Evolutionary conservation across 495 filamentous ascomycete species (phyloP).

Genomic region (Annulohypoxylon maeteangense): DNA sequence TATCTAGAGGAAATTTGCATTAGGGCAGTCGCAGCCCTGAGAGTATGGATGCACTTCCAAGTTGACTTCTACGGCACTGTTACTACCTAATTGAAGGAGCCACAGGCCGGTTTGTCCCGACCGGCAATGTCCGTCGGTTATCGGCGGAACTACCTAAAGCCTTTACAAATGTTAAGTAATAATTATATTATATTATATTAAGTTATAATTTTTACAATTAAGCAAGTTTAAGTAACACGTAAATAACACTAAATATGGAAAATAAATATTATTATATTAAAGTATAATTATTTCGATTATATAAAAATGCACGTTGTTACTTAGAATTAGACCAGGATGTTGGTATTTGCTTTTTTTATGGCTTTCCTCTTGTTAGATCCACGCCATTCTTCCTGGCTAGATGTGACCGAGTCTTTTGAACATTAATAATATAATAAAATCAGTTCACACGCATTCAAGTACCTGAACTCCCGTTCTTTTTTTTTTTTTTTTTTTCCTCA

Average conservation of each 20-base stretch:
- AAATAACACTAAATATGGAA: background rate
- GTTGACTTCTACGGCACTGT: background rate
- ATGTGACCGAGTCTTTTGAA: background rate
- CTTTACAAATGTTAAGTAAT: background rate
- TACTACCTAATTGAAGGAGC: background rate
- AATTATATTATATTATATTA: background rate
- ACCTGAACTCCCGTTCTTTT: too few species aligned
- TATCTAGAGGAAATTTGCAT: background rate
- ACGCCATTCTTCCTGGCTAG: slow-evolving; percentile 26
- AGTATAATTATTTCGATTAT: background rate
- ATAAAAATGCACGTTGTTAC: background rate
- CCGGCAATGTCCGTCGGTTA: slow-evolving; percentile 25
- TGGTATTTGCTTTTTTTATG: slow-evolving; percentile 1
- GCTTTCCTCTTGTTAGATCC: slow-evolving; percentile 9
- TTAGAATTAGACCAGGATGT: background rate
- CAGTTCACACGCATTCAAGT: background rate
- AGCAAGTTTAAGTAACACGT: too few species aligned
- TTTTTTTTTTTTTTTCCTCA: background rate
- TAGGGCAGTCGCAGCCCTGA: background rate
- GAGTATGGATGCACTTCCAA: too few species aligned
- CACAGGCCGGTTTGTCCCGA: slow-evolving; percentile 2
- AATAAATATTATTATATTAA: too few species aligned
- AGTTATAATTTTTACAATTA: background rate
- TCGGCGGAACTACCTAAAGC: slow-evolving; percentile 14
- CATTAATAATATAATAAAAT: background rate